These are phyloP conservation scores for Monosporascus cannonballus DNA, from an alignment of 2,329 filamentous ascomycete genomes.

Conservation along the genomic window DNA sequence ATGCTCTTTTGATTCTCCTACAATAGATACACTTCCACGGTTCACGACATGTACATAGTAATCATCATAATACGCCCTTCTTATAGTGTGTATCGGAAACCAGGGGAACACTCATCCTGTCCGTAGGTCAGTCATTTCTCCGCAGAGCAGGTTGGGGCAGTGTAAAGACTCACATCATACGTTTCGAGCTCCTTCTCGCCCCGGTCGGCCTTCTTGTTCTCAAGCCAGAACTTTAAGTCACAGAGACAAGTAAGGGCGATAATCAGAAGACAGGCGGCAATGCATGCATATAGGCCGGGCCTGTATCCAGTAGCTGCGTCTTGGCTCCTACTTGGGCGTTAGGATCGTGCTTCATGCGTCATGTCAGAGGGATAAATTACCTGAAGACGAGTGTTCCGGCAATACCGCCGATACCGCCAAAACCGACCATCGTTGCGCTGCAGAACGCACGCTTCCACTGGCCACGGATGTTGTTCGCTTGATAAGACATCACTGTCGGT, in stretches of 20 bases:
- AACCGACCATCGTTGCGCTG: slow-evolving; percentile 67
- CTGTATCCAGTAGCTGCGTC: slow-evolving; percentile 42
- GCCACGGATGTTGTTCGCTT: slow-evolving; percentile 79
- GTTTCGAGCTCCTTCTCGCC: slow-evolving; percentile 41
- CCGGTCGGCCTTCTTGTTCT: slow-evolving; percentile 40
- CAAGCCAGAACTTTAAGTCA: slow-evolving; percentile 30
- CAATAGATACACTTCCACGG: too few relatives aligned
- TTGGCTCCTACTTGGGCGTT: slow-evolving; percentile 29
- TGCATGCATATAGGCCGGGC: slow-evolving; percentile 46
- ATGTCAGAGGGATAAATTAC: background rate
- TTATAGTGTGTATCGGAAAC: background rate
- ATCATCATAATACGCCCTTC: background rate
- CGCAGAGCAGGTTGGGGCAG: background rate
- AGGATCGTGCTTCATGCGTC: background rate
- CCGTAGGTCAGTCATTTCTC: background rate
- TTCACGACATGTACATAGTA: too few relatives aligned
- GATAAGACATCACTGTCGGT: background rate
- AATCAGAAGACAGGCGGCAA: slow-evolving; percentile 37
- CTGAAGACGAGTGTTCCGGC: slow-evolving; percentile 64
- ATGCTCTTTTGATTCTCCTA: too few relatives aligned
- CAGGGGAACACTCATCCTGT: background rate
- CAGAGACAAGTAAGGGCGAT: slow-evolving; percentile 34
- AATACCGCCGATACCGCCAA: slow-evolving; percentile 73
- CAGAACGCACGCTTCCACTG: slow-evolving; percentile 82
- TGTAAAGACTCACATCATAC: slow-evolving; percentile 33